A percentile compares a stretch with the other conserved stretches of the same genome.
These are phyloP conservation scores for Daldinia sp. DNA, from an alignment of 2,329 filamentous ascomycete species.

Conservation along the genomic window DNA sequence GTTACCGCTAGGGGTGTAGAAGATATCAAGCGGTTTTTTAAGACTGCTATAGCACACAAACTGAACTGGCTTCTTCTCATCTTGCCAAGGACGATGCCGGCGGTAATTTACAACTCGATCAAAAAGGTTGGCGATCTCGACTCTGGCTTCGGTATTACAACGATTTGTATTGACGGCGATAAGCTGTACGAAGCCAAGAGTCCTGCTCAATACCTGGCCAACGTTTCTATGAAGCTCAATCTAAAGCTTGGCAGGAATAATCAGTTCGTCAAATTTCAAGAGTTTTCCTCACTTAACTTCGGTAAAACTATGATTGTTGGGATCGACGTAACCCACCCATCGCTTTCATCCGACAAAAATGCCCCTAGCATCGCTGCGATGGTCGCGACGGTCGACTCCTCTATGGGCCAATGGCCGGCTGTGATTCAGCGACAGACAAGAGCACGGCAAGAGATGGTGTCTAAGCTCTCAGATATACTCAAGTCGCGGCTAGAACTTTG, in stretches of 20 bases:
- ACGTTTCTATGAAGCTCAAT: conserved; percentile 69
- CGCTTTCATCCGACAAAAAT: conserved; percentile 62
- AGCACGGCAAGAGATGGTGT: conserved; percentile 67
- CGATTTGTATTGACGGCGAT: conserved; percentile 66
- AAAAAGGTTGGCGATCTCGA: conserved; percentile 69
- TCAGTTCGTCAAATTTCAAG: conserved; percentile 63
- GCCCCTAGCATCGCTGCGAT: conserved; percentile 77
- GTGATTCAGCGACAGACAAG: conserved; percentile 67
- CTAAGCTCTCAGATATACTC: conserved; percentile 45
- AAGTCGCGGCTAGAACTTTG: conserved; percentile 68
- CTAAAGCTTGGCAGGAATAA: conserved; percentile 72
- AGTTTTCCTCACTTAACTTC: conserved; percentile 58
- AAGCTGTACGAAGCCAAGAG: conserved; percentile 58
- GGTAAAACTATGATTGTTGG: conserved; percentile 78
- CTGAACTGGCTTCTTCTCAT: conserved; percentile 61
- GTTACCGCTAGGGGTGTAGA: background rate
- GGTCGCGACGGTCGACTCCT: conserved; percentile 72
- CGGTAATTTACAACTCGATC: conserved; percentile 65
- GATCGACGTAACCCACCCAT: conserved; percentile 75
- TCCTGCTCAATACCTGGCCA: conserved; percentile 61
- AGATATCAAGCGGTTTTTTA: background rate
- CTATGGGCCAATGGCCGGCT: conserved; percentile 76
- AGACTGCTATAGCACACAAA: background rate
- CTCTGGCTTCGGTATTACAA: conserved; percentile 68
- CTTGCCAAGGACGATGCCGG: conserved; percentile 52